Percentiles rank a stretch among this genome's conserved stretches.
These are phyloP conservation scores for Yamadazyma ubonensis DNA, from an alignment of 805 yeast species.

Conservation along the genomic window DNA sequence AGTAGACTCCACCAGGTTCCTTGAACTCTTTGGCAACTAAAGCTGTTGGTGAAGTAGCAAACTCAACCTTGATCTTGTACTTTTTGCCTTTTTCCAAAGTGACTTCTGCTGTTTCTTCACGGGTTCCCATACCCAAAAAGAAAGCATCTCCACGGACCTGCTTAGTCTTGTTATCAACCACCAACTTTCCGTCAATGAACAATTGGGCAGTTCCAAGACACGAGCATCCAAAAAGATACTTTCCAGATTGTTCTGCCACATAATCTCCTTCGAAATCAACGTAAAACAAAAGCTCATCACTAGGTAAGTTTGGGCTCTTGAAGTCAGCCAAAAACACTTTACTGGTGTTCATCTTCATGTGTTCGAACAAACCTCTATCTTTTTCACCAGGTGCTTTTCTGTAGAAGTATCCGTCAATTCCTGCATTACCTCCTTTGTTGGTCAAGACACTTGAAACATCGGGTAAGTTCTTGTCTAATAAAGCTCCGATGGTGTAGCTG, in stretches of 20 bases:
- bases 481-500: conserved; percentile 34
- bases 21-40: conserved; percentile 18
- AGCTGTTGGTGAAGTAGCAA: conserved; percentile 33
- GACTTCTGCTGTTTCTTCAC: conserved; percentile 44
- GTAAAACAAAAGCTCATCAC: conserved; percentile 32
- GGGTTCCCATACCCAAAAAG: conserved; percentile 53
- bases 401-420: conserved; percentile 21
- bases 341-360: conserved; percentile 20
- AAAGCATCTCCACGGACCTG: conserved; percentile 52
- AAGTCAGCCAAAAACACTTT: conserved; percentile 25
- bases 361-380: conserved; percentile 18
- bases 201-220: conserved; percentile 56
- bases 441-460: conserved; percentile 24
- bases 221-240: conserved; percentile 51
- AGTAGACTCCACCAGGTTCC: conserved; percentile 25
- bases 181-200: conserved; percentile 49
- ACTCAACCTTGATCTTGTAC: conserved; percentile 49
- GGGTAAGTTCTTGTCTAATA: conserved; percentile 30
- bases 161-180: conserved; percentile 55
- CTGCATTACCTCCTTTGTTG: conserved; percentile 23
- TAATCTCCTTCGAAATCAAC: conserved; percentile 45
- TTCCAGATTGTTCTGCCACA: conserved; percentile 47
- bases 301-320: conserved; percentile 20
- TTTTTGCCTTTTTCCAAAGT: conserved; percentile 42
- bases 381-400: conserved; percentile 17